Evolutionary conservation across 306 rosid species (phyloP), one percentile per base, ranked within the genome.

Genomic region (Lathyrus tuberosus): DNA sequence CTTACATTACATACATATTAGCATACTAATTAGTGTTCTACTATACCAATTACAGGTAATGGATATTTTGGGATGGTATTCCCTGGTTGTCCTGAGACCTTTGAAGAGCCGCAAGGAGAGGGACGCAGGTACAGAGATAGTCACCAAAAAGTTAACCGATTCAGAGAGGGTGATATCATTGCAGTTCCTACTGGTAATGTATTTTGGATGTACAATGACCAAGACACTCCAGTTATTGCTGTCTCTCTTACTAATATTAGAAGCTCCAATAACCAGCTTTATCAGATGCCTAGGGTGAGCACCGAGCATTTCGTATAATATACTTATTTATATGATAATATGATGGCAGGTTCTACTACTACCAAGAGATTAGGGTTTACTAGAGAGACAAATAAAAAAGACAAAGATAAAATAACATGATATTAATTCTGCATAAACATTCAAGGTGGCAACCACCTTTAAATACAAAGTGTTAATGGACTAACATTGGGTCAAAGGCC

Each of bases 211-310:
- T 33, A 33, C 38, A 33, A 33, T 1, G 38, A 33, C 38, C 38
- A 33, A 33, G 38, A 33, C 6, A 33, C 38, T 33, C 38, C 38
- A 33, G 38, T 33, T 33, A 76, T 86, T 11, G 84, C 95, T 0
- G 33, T 88, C 42, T 11, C 71, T 75, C 67, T 91, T 30, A 49
- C 65, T 1, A 81, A 91, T 81, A 72, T 70, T 31, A 4, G 38
- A 76, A 91, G 78, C 82, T 0, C 5, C 2, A 68, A 66, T 7
- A 91, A 91, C 81, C 89, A 88, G 72, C 95, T 91, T 8, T 92
- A 91, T 61, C 56, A 41, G 22, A 11, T 47, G 20, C 97, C 95
- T 0, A 79, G 96, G 74, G 96, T 90, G 72, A 64, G 67, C 35
- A 53, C 33, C 8, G 4, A 53, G 15, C 15, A 53, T 22, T 18